A percentile compares a stretch with the other conserved stretches of the same genome.
phyloP scores from a whole-genome alignment of 2,329 filamentous ascomycete genomes.

The Talaromyces sp. region DNA sequence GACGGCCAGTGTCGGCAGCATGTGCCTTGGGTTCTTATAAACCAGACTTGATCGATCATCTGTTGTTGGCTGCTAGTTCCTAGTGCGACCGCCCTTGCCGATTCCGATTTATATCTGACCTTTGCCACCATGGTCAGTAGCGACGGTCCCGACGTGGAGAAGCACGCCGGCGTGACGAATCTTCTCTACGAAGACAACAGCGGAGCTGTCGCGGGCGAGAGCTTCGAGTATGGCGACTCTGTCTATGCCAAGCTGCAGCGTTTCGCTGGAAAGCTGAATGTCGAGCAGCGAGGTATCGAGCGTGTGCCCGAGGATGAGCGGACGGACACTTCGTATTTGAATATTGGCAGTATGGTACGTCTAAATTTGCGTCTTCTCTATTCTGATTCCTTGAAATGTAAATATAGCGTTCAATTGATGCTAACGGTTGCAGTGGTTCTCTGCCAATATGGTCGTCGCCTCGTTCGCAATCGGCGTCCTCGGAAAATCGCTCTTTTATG shows the following conservation, averaged over 20 bases:
- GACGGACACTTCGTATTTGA: slow-evolving; percentile 59
- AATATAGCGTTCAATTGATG: neutral
- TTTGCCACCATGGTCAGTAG: neutral
- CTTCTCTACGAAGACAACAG: slow-evolving; percentile 28
- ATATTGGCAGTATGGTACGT: slow-evolving; percentile 67
- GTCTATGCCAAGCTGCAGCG: slow-evolving; percentile 57
- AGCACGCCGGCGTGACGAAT: neutral
- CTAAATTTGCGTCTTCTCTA: slow-evolving; percentile 8
- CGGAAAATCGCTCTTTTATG: slow-evolving; percentile 60
- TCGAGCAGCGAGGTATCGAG: slow-evolving; percentile 73
- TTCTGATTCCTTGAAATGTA: neutral
- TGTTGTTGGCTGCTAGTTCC: neutral
- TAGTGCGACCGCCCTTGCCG: neutral
- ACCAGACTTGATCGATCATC: neutral
- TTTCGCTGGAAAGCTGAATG: slow-evolving; percentile 58
- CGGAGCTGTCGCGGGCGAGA: slow-evolving; percentile 53
- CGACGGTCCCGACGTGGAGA: neutral
- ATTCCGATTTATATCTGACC: neutral
- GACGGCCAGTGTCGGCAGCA: neutral
- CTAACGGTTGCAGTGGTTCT: slow-evolving; percentile 57
- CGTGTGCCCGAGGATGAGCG: slow-evolving; percentile 66
- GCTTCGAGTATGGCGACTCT: slow-evolving; percentile 53
- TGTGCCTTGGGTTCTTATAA: neutral
- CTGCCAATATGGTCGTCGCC: slow-evolving; percentile 72
- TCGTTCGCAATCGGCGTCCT: slow-evolving; percentile 72